Evolutionary conservation across 306 rosid genomes (phyloP).

Genomic region (Dalbergia cultrata): DNA sequence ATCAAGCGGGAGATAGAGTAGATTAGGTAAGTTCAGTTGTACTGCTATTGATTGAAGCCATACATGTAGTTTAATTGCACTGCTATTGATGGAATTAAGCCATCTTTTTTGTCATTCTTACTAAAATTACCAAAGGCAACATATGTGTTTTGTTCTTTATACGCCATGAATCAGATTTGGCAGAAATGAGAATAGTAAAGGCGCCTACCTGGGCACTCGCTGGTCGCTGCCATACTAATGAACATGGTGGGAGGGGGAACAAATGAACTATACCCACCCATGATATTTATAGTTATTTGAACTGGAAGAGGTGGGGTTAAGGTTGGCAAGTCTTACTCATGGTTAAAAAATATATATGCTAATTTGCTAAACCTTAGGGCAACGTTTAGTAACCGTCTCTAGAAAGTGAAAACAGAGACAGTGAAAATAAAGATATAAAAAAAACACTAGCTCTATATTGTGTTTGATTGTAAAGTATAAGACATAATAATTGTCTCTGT

Average conservation of each 20-base stretch:
- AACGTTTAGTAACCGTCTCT: too few species aligned
- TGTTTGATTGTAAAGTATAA: too few species aligned
- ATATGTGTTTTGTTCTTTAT: neutral
- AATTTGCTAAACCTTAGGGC: conserved; percentile 1
- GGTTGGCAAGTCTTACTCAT: neutral
- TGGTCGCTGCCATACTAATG: neutral
- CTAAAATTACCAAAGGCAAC: neutral
- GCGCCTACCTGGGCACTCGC: neutral
- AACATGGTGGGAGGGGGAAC: neutral
- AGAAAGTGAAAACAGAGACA: too few species aligned
- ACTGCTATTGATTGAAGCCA: neutral
- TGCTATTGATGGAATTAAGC: neutral
- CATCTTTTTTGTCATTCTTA: neutral
- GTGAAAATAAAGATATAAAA: too few species aligned
- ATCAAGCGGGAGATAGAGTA: conserved; percentile 14
- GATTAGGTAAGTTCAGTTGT: conserved; percentile 28
- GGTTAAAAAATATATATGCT: neutral
- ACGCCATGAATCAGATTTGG: neutral
- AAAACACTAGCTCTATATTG: too few species aligned
- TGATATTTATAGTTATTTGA: neutral
- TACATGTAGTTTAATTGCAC: conserved; percentile 37
- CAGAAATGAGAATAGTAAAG: neutral
- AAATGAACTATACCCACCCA: neutral
- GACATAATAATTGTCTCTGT: too few species aligned
- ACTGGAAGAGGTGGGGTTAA: neutral